These are phyloP conservation scores for Batrachochytrium dendrobatidis DNA, from an alignment of 371 early-diverging fungal genomes.

Conservation along the genomic window DNA sequence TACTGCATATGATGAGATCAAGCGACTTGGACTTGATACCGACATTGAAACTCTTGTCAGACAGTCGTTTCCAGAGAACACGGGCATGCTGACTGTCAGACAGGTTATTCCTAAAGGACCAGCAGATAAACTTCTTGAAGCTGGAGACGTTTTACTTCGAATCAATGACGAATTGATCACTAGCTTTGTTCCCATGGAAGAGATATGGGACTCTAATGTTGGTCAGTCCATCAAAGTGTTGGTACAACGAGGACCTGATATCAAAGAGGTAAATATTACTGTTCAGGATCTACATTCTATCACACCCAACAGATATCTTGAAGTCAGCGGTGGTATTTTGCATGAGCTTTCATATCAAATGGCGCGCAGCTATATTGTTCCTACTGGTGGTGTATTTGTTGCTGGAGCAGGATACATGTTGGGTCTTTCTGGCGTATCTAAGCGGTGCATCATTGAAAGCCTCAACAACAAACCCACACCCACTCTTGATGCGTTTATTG, in stretches of 20 bases:
- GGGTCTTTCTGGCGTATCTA: conserved; percentile 28
- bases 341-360: conserved; percentile 51
- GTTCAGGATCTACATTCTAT: conserved; percentile 70
- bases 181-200: conserved; percentile 74
- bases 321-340: conserved; percentile 34
- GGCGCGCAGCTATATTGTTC: conserved; percentile 56
- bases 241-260: conserved; percentile 55
- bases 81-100: conserved; percentile 68
- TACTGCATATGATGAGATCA: conserved; percentile 31
- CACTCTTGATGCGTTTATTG: conserved; percentile 25
- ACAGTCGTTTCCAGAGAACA: conserved; percentile 59
- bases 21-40: conserved; percentile 24
- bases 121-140: conserved; percentile 26
- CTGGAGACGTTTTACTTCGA: conserved; percentile 77
- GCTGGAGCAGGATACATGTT: conserved; percentile 32
- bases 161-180: conserved; percentile 66
- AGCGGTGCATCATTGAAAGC: conserved; percentile 20
- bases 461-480: conserved; percentile 27
- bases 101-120: conserved; percentile 32
- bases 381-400: conserved; percentile 28
- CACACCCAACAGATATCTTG: conserved; percentile 32
- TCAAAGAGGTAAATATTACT: conserved; percentile 40
- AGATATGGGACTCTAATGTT: conserved; percentile 56
- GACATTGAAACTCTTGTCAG: conserved; percentile 64
- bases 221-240: conserved; percentile 42